These are phyloP conservation scores for Fagopyrum homotropicum DNA, from an alignment of 148 eudicot species.

Conservation along the genomic window DNA sequence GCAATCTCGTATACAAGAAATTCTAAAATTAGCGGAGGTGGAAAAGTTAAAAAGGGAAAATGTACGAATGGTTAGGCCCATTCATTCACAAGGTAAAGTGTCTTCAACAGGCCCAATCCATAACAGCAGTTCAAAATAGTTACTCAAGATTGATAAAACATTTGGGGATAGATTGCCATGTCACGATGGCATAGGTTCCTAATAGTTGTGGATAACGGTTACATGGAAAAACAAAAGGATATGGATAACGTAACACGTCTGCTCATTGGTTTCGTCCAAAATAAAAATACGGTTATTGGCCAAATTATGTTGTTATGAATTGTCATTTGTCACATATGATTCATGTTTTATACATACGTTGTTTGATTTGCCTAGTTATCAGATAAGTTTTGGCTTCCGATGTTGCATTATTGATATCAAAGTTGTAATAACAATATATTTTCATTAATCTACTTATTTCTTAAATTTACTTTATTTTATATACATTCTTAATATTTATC, in stretches of 20 bases:
- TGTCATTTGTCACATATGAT: not conserved
- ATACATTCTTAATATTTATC: too few relatives aligned
- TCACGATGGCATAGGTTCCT: not conserved
- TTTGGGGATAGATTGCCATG: slow-evolving; percentile 1
- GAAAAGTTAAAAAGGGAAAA: too few relatives aligned
- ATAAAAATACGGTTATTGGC: not conserved
- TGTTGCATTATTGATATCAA: not conserved
- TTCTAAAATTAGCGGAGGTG: too few relatives aligned
- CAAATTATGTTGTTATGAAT: not conserved
- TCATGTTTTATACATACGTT: too few relatives aligned
- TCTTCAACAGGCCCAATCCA: not conserved
- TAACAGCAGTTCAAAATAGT: not conserved
- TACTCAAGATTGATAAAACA: too few relatives aligned
- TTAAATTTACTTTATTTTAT: too few relatives aligned
- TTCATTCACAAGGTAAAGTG: not conserved
- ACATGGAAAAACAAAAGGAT: not conserved
- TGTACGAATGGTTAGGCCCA: not conserved
- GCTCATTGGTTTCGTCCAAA: not conserved
- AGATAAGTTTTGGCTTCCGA: not conserved
- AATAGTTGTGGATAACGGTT: not conserved
- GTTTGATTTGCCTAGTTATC: not conserved
- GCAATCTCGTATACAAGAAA: too few relatives aligned
- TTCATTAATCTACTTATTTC: too few relatives aligned
- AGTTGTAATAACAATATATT: not conserved
- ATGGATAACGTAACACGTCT: not conserved